A percentile compares a stretch with the other conserved stretches of the same genome.
These are phyloP conservation scores for Penicillium robsamsonii DNA, from an alignment of 495 filamentous ascomycete genomes.

Conservation along the genomic window DNA sequence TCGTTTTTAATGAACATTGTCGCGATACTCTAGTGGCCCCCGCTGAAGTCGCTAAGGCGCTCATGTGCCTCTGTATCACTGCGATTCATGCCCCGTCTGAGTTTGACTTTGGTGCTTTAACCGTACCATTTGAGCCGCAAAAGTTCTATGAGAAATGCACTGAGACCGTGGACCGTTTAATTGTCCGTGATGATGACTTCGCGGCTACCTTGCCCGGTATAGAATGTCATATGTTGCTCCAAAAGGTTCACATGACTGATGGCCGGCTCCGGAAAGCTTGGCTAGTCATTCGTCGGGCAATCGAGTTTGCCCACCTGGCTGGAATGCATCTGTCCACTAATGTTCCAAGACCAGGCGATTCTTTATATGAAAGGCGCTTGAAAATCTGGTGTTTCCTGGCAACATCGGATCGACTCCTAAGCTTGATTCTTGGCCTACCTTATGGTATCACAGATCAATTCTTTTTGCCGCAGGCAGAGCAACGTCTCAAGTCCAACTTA, in stretches of 20 bases:
- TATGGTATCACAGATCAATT: conserved; percentile 42
- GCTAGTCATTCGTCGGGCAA: conserved; percentile 45
- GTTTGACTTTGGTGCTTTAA: conserved; percentile 26
- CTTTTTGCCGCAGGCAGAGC: conserved; percentile 27
- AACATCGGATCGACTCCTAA: conserved; percentile 43
- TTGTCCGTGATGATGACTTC: conserved; percentile 49
- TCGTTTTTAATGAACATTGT: conserved; percentile 2
- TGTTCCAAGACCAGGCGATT: conserved; percentile 20
- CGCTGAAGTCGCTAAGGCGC: conserved; percentile 35
- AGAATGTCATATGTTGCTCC: conserved; percentile 46
- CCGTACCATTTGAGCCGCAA: conserved; percentile 24
- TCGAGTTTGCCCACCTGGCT: conserved; percentile 49
- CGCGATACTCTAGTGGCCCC: conserved; percentile 23
- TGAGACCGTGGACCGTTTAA: conserved; percentile 36
- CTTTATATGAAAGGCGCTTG: conserved; percentile 27
- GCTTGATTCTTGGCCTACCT: conserved; percentile 51
- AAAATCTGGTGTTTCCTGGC: conserved; percentile 48
- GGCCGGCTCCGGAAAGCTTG: conserved; percentile 54
- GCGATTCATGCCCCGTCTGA: conserved; percentile 32
- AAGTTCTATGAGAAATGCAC: conserved; percentile 35
- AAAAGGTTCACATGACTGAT: conserved; percentile 47
- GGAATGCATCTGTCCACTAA: conserved; percentile 40
- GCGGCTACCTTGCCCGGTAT: conserved; percentile 49
- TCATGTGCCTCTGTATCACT: conserved; percentile 36
- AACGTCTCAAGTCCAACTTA: conserved; percentile 19